Conservation (phyloP, 2,329 filamentous ascomycete species). For the Canariomyces notabilis region DNA sequence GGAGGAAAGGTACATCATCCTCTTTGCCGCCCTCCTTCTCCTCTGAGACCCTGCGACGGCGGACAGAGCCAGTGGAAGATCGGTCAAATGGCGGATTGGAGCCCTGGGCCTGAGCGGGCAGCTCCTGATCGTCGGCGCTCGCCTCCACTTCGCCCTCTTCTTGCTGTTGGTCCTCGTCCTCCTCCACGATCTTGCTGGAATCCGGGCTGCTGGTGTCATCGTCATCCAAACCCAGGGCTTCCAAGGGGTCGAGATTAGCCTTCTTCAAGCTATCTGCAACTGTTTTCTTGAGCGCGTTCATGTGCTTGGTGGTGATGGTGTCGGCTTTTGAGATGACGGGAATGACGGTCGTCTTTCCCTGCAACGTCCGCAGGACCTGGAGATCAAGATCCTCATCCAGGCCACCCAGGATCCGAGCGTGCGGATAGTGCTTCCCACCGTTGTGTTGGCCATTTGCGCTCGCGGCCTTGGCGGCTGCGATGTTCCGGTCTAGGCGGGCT, state of each 20-base stretch:
- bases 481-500: constrained; percentile 74
- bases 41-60: constrained; percentile 41
- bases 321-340: constrained; percentile 96
- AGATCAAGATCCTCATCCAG: constrained; percentile 87
- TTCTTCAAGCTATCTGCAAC: constrained; percentile 86
- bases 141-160: constrained; percentile 21
- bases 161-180: constrained; percentile 40
- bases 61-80: constrained; percentile 42
- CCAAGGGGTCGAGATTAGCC: constrained; percentile 81
- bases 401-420: constrained; percentile 53
- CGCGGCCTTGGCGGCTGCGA: constrained; percentile 58
- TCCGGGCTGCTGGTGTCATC: constrained; percentile 54
- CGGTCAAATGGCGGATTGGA: constrained; percentile 37
- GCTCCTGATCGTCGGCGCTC: constrained; percentile 33
- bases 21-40: constrained; percentile 43
- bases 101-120: constrained; percentile 30
- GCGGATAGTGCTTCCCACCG: constrained; percentile 39
- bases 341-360: constrained; percentile 92
- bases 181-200: constrained; percentile 51
- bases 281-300: constrained; percentile 83
- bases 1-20: constrained; percentile 65
- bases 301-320: constrained; percentile 91
- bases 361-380: constrained; percentile 79
- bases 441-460: constrained; percentile 48
- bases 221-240: constrained; percentile 77